Evolutionary conservation across 2,329 filamentous ascomycete species (phyloP), one percentile per base, ranked within the genome.

Genomic region (Colletotrichum karsti): DNA sequence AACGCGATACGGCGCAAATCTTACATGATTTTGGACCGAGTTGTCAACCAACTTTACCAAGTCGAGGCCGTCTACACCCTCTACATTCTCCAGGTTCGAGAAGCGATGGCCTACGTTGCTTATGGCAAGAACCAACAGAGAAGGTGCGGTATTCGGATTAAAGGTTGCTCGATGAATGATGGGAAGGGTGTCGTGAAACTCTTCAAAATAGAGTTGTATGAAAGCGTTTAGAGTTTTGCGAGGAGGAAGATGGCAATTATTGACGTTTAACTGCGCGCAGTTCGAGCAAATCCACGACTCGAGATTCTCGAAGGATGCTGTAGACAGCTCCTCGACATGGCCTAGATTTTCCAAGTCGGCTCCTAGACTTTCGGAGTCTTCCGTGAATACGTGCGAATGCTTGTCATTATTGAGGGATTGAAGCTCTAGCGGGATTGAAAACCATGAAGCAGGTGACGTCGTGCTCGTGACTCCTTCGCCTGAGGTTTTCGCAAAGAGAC

Each of bases 201-300:
- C 41, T 20, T 60, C 41, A 13, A 60, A 60, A n/a, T 50, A 60
- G 30, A 60, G 56, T 12, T 61, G 58, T 37, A 61, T 44, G 22
- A 61, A 61, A 18, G 48, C 28, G 15, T 61, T 61, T 8, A 37
- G 28, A 28, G 24, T 30, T 15, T n/a, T 26, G n/a, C 26, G 24
- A n/a, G 46, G 7, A 15, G 15, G 15, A 6, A 24, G n/a, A n/a
- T 15, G 12, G 26, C 15, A 26, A n/a, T 9, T 7, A 10, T 30
- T n/a, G n/a, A 30, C 13, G 8, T 10, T 15, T 18, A 18, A n/a
- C 13, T 5, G 1, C 18, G 12, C 15, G 46, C 24, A 28, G 7
- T 18, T 28, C 22, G 8, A 8, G 15, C 46, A 30, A 7, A 6
- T 13, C 46, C 46, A 50, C 12, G 46, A 6, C 18, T 24, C 28